Evolutionary conservation across 345 rosid genomes (phyloP).

Genomic region (Bruguiera sexangula): DNA sequence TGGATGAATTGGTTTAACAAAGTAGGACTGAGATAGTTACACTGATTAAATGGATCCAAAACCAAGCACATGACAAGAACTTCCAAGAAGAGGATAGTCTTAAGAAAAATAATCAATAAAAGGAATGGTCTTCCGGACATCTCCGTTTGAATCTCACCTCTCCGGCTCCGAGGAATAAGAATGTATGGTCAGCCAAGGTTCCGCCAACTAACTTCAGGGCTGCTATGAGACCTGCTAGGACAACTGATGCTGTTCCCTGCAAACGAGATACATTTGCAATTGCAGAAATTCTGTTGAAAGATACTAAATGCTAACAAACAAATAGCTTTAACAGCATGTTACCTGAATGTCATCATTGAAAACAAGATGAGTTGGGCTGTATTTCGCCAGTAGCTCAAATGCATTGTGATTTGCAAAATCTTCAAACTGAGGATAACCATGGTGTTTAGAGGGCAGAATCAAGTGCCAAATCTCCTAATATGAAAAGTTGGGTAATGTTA

Average conservation of each 20-base stretch:
- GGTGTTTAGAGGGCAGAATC: background rate
- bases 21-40: no score
- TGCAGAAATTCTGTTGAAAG: background rate
- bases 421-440: constrained; percentile 60
- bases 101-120: background rate
- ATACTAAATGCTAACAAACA: background rate
- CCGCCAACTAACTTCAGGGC: constrained; percentile 70
- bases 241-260: constrained; percentile 96
- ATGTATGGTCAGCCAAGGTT: constrained; percentile 63
- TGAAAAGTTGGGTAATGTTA: background rate
- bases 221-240: constrained; percentile 79
- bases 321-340: background rate
- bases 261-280: constrained; percentile 5
- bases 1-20: no score
- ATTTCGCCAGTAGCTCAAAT: constrained; percentile 70
- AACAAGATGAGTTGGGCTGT: constrained; percentile 75
- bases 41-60: no score
- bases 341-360: constrained; percentile 98
- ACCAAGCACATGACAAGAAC: background rate
- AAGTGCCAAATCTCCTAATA: background rate
- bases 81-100: background rate
- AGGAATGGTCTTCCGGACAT: background rate
- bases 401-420: constrained; percentile 99
- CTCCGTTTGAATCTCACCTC: constrained; percentile 51
- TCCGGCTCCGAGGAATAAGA: constrained; percentile 97